Conservation (phyloP, 1,139 yeast genomes). For the Magnusiomyces tetraspermus region DNA sequence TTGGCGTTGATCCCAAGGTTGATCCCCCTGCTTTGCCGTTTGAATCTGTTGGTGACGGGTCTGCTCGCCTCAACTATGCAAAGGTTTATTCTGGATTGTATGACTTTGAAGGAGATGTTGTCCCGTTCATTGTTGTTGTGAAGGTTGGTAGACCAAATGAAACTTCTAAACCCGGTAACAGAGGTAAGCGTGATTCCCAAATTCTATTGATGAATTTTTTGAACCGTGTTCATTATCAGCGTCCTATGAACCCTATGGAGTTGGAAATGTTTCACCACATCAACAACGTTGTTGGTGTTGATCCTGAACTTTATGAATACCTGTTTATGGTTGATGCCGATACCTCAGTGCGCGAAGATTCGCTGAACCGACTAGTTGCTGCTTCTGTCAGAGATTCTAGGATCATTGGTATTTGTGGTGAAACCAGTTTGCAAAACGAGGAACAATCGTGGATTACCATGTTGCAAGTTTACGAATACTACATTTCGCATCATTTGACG, state of each 20-base stretch:
- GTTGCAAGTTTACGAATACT: conserved; percentile 93
- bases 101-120: conserved; percentile 65
- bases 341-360: conserved; percentile 84
- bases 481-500: conserved; percentile 91
- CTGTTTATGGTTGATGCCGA: conserved; percentile 97
- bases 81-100: conserved; percentile 82
- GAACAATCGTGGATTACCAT: conserved; percentile 83
- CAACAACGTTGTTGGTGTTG: conserved; percentile 80
- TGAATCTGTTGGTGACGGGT: conserved; percentile 80
- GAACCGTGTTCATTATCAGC: conserved; percentile 87
- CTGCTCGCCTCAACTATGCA: conserved; percentile 94
- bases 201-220: conserved; percentile 86
- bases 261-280: conserved; percentile 69
- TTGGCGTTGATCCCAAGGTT: conserved; percentile 33
- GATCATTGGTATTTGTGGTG: conserved; percentile 96
- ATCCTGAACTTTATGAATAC: conserved; percentile 78
- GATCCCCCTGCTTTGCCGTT: conserved; percentile 35
- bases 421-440: conserved; percentile 88
- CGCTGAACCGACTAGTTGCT: conserved; percentile 85
- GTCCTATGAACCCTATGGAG: conserved; percentile 92
- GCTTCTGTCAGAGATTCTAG: conserved; percentile 85
- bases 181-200: conserved; percentile 98
- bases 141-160: conserved; percentile 93
- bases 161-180: conserved; percentile 86
- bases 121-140: conserved; percentile 72